A percentile compares a stretch with the other conserved stretches of the same genome.
These are phyloP conservation scores for Neospora caninum DNA, from an alignment of 169 alveolate species.

Conservation along the genomic window DNA sequence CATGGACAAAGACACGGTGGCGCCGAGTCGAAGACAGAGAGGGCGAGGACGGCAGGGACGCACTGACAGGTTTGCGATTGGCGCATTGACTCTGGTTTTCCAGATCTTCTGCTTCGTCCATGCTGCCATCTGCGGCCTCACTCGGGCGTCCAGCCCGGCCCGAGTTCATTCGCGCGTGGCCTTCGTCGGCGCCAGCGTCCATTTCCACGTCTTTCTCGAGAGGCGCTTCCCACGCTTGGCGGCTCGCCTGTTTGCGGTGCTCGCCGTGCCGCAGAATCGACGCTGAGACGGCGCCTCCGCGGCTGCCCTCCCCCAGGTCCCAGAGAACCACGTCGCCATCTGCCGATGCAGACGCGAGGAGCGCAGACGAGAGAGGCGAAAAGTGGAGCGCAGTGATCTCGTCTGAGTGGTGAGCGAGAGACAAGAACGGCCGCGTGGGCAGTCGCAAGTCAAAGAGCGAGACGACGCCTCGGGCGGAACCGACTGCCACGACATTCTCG, in stretches of 20 bases:
- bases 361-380: background rate
- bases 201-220: background rate
- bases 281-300: background rate
- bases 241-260: background rate
- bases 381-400: slow-evolving; percentile 29
- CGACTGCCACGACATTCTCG: slow-evolving; percentile 23
- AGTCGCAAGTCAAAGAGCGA: slow-evolving; percentile 37
- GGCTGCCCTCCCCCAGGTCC: background rate
- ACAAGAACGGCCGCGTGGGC: slow-evolving; percentile 33
- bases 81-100: no score
- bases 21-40: background rate
- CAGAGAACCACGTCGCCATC: slow-evolving; percentile 38
- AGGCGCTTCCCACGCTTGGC: background rate
- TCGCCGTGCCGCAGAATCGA: background rate
- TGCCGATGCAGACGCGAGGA: slow-evolving; percentile 24
- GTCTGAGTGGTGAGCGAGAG: slow-evolving; percentile 10
- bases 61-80: background rate
- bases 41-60: no score
- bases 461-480: slow-evolving; percentile 17
- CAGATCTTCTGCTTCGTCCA: slow-evolving; percentile 28
- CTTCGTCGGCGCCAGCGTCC: no score
- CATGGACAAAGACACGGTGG: slow-evolving; percentile 51
- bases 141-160: no score
- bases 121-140: background rate
- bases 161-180: no score